Percentiles rank a stretch among this genome's conserved stretches.
Conservation (phyloP, 495 filamentous ascomycete genomes). For the Aspergillus campestris region DNA sequence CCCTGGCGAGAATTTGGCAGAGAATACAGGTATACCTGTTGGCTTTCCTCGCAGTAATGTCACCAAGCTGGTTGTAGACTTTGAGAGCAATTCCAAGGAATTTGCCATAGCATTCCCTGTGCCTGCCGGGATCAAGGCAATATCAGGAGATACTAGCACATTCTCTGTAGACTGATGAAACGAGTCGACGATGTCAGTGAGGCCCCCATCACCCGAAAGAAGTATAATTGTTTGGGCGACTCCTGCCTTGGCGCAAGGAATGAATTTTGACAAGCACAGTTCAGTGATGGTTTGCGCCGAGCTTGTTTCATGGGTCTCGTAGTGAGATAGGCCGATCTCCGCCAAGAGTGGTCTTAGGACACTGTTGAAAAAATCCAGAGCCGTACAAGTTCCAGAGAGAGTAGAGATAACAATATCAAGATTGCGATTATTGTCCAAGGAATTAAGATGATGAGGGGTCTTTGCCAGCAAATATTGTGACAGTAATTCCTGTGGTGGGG, state of each 20-base stretch:
- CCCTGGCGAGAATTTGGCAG: slow-evolving; percentile 57
- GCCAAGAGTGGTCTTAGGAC: slow-evolving; percentile 51
- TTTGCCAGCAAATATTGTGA: slow-evolving; percentile 13
- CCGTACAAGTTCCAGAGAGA: slow-evolving; percentile 58
- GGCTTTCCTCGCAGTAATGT: slow-evolving; percentile 43
- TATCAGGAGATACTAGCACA: slow-evolving; percentile 31
- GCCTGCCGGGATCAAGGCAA: slow-evolving; percentile 67
- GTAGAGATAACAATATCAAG: slow-evolving; percentile 68
- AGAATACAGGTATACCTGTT: slow-evolving; percentile 42
- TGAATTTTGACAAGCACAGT: slow-evolving; percentile 43
- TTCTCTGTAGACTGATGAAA: slow-evolving; percentile 29
- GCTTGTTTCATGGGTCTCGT: slow-evolving; percentile 48
- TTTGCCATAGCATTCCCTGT: slow-evolving; percentile 85
- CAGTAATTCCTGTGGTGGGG: slow-evolving; percentile 10
- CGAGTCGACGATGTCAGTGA: slow-evolving; percentile 68
- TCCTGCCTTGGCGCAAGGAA: slow-evolving; percentile 38
- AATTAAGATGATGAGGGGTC: slow-evolving; percentile 19
- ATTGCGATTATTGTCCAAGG: slow-evolving; percentile 2
- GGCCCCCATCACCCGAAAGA: slow-evolving; percentile 78
- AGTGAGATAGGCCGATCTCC: slow-evolving; percentile 31
- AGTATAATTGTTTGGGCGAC: slow-evolving; percentile 56
- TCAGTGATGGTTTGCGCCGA: slow-evolving; percentile 51
- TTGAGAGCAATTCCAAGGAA: slow-evolving; percentile 41
- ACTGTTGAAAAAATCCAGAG: slow-evolving; percentile 45
- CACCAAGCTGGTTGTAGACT: slow-evolving; percentile 19